Base-by-base conservation (phyloP, 2,329 filamentous ascomycete species). In the Botrytis elliptica region DNA sequence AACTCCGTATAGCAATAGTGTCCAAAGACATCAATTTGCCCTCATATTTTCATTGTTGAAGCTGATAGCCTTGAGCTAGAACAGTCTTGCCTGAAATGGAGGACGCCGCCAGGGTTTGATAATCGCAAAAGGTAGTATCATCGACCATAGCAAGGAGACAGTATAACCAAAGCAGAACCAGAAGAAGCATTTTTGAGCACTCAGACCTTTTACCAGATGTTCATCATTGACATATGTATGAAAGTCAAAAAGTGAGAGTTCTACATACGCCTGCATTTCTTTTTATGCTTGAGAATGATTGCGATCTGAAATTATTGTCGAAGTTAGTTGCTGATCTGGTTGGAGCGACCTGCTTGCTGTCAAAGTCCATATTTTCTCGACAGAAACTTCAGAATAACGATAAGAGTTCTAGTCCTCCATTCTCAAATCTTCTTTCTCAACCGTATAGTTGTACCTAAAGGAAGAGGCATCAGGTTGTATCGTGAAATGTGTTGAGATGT, bases 131-230 rank as follows among this genome's bases (percentile, higher is more conserved):
- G 69, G 70, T 74, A 79, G 76, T 66, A 67, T 81, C 79, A 75
- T 80, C 71, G 78, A 71, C 75, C 70, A 71, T 70, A 33, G 73
- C 72, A 52, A 55, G 62, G 52, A 73, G 36, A 73, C 55, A 67
- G 63, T 71, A 66, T 68, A 71, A 62, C 65, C 77, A 78, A 79
- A 79, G 79, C 80, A 81, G 81, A 83, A 87, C 86, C 87, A 84
- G 85, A 81, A 81, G 82, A 79, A 80, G 77, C 74, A 66, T 75
- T 75, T 75, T 82, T 80, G 79, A 82, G 83, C 82, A 82, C 85
- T 90, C 87, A 84, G 88, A 88, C 88, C 88, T 90, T 90, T 90
- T 90, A 90, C 88, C 88, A 88, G 79, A 82, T 80, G 75, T 80
- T 85, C 87, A 89, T 90, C 88, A 87, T 85, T 73, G 82, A 80